phyloP scores from a whole-genome alignment of 2,329 filamentous ascomycete species.

The Scedosporium aurantiacum region DNA sequence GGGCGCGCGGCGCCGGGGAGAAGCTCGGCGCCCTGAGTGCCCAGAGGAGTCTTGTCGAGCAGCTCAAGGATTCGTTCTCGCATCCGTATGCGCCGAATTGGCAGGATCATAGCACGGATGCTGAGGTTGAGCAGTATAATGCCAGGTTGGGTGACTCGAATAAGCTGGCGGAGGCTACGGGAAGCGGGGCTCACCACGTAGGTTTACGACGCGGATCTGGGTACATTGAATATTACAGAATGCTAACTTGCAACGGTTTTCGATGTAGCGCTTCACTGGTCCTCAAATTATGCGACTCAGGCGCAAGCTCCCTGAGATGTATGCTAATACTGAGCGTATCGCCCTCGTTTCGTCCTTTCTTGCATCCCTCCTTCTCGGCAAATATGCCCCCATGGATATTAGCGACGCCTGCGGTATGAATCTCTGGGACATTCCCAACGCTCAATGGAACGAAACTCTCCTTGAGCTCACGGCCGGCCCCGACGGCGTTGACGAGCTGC shows the following conservation, averaged over 20 bases:
- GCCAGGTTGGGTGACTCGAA: slow-evolving; percentile 53
- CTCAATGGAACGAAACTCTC: slow-evolving; percentile 63
- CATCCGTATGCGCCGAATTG: slow-evolving; percentile 89
- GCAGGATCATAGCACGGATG: slow-evolving; percentile 93
- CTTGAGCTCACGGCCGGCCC: slow-evolving; percentile 59
- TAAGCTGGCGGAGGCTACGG: slow-evolving; percentile 66
- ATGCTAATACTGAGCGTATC: slow-evolving; percentile 70
- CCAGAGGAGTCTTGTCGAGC: slow-evolving; percentile 54
- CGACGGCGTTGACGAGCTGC: slow-evolving; percentile 51
- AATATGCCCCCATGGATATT: slow-evolving; percentile 81
- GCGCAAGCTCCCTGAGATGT: slow-evolving; percentile 68
- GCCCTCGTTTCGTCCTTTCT: slow-evolving; percentile 93
- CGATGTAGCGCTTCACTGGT: slow-evolving; percentile 78
- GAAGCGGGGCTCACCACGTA: slow-evolving; percentile 91
- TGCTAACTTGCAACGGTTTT: not conserved
- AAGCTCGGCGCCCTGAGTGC: slow-evolving; percentile 51
- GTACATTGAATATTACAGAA: not conserved
- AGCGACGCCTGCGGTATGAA: slow-evolving; percentile 96
- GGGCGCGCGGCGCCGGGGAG: slow-evolving; percentile 59
- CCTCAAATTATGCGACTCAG: slow-evolving; percentile 88
- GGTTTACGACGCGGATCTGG: slow-evolving; percentile 18
- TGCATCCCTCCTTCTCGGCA: slow-evolving; percentile 77
- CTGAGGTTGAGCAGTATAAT: slow-evolving; percentile 85
- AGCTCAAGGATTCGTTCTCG: slow-evolving; percentile 64
- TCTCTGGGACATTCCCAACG: slow-evolving; percentile 75